phyloP scores from a whole-genome alignment of 2,329 filamentous ascomycete genomes.

The Pyrenochaeta sp. region DNA sequence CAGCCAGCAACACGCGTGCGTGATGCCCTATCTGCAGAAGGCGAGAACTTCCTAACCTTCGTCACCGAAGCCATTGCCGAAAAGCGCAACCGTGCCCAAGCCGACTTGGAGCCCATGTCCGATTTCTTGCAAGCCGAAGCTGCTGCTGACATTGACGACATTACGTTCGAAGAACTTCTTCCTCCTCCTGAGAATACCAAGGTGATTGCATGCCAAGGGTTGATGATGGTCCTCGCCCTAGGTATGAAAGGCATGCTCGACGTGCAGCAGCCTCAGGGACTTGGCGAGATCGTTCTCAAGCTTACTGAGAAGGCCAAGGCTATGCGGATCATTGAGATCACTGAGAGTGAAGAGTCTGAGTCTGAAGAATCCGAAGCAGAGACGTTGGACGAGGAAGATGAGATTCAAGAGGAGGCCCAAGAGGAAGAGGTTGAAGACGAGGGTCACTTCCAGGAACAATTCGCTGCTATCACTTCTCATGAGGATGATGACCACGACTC shows the following conservation, averaged over 20 bases:
- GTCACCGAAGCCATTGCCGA: slow-evolving; percentile 58
- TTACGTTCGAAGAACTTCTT: slow-evolving; percentile 76
- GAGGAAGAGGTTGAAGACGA: slow-evolving; percentile 15
- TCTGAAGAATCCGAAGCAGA: neutral
- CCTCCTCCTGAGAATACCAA: slow-evolving; percentile 63
- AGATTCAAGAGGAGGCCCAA: slow-evolving; percentile 8
- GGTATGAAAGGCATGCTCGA: slow-evolving; percentile 68
- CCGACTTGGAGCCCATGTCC: slow-evolving; percentile 15
- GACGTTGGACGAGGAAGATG: neutral
- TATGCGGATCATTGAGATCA: slow-evolving; percentile 21
- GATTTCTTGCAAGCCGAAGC: slow-evolving; percentile 40
- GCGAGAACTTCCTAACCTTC: slow-evolving; percentile 70
- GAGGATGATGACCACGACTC: slow-evolving; percentile 27
- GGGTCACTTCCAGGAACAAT: slow-evolving; percentile 36
- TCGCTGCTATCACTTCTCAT: slow-evolving; percentile 19
- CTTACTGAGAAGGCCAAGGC: slow-evolving; percentile 33
- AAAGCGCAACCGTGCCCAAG: slow-evolving; percentile 31
- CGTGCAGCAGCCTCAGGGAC: slow-evolving; percentile 66
- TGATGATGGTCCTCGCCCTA: slow-evolving; percentile 51
- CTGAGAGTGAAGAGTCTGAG: slow-evolving; percentile 12
- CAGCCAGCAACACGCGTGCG: slow-evolving; percentile 54
- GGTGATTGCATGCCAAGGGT: slow-evolving; percentile 67
- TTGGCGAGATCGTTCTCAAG: slow-evolving; percentile 49
- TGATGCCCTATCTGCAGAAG: slow-evolving; percentile 65
- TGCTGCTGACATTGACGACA: slow-evolving; percentile 43